These are phyloP conservation scores for Coprinopsis marcescibilis DNA, from an alignment of 768 basidiomycete species.

Conservation along the genomic window DNA sequence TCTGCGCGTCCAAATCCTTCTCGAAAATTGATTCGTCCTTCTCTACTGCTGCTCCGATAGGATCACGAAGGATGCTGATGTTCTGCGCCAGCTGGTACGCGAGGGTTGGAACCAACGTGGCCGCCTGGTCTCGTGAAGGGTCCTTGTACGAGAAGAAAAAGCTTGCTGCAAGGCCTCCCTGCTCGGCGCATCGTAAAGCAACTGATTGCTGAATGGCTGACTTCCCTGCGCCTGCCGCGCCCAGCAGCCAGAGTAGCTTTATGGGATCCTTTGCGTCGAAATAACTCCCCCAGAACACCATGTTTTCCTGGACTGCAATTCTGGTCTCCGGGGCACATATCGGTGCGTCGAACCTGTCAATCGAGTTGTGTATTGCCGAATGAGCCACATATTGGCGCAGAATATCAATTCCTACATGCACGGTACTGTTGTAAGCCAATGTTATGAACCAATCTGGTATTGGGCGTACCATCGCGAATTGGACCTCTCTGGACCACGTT, in stretches of 20 bases:
- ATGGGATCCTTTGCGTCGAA: not conserved
- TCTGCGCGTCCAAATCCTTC: not conserved
- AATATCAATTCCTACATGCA: not conserved
- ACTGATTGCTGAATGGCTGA: constrained; percentile 7
- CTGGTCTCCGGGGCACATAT: not conserved
- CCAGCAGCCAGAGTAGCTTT: constrained; percentile 3
- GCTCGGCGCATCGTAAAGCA: not conserved
- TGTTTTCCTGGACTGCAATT: not conserved
- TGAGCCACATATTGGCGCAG: not conserved
- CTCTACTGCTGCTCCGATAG: not conserved
- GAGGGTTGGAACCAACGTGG: constrained; percentile 3
- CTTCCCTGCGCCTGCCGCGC: constrained; percentile 8
- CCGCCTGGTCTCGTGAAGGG: not conserved
- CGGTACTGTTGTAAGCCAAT: too few species aligned
- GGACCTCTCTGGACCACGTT: too few species aligned
- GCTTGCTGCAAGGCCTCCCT: constrained; percentile 6
- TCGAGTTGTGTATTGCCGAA: not conserved
- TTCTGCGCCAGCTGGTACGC: constrained; percentile 3
- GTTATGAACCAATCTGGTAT: too few species aligned
- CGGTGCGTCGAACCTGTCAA: not conserved
- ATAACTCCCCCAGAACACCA: not conserved
- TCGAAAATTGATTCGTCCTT: constrained; percentile 2
- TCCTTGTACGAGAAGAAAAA: constrained; percentile 8
- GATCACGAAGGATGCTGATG: not conserved
- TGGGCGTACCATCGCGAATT: too few species aligned